A percentile compares a stretch with the other conserved stretches of the same genome.
These are phyloP conservation scores for Marasmius tenuissimus DNA, from an alignment of 1,284 basidiomycete species.

Conservation along the genomic window DNA sequence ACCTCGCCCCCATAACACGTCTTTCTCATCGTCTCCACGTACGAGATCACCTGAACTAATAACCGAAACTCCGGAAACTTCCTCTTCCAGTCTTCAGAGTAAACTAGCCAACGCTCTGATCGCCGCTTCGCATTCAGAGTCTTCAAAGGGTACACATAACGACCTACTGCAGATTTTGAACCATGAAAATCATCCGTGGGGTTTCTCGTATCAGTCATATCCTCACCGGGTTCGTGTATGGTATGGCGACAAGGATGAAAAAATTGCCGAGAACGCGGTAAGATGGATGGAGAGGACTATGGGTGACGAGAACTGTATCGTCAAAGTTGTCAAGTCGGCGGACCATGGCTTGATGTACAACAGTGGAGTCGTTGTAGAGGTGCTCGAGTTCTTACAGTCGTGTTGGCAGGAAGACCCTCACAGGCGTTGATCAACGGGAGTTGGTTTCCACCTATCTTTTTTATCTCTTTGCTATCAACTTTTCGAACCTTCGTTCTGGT, in stretches of 20 bases:
- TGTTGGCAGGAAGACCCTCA: slow-evolving; percentile 47
- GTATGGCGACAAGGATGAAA: slow-evolving; percentile 93
- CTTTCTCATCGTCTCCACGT: slow-evolving; percentile 49
- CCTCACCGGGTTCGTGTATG: slow-evolving; percentile 83
- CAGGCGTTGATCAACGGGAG: neutral
- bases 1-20: slow-evolving; percentile 39
- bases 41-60: slow-evolving; percentile 38
- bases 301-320: slow-evolving; percentile 71
- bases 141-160: slow-evolving; percentile 84
- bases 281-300: slow-evolving; percentile 89
- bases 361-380: slow-evolving; percentile 84
- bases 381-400: slow-evolving; percentile 69
- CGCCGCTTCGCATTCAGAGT: slow-evolving; percentile 93
- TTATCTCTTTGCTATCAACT: neutral
- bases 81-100: slow-evolving; percentile 53
- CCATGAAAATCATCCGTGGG: slow-evolving; percentile 82
- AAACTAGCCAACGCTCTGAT: slow-evolving; percentile 82
- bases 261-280: slow-evolving; percentile 86
- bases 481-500: neutral
- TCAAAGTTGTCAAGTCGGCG: slow-evolving; percentile 84
- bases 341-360: slow-evolving; percentile 94
- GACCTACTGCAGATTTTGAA: slow-evolving; percentile 92
- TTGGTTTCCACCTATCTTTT: neutral
- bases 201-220: slow-evolving; percentile 79
- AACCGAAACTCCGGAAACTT: slow-evolving; percentile 32